Evolutionary conservation across 192 early-diverging fungal genomes (phyloP).

Genomic region (Chytriomyces sp.): DNA sequence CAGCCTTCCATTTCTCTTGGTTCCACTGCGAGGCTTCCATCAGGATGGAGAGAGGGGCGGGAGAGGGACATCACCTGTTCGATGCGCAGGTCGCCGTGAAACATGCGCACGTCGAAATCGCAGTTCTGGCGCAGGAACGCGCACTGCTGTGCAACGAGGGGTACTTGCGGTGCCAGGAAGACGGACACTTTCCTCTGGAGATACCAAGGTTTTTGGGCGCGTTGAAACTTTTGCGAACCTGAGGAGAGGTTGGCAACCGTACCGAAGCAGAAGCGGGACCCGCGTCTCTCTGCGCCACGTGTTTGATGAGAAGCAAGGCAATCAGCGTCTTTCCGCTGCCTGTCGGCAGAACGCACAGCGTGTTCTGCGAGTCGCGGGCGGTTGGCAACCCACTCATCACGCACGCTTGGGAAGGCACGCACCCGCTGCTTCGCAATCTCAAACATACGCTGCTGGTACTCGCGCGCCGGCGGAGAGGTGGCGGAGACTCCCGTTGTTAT

Average conservation of each 20-base stretch:
- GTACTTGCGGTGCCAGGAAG: constrained; percentile 88
- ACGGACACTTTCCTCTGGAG: constrained; percentile 30
- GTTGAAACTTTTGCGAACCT: too few relatives aligned
- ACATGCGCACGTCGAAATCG: constrained; percentile 57
- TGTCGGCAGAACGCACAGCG: constrained; percentile 86
- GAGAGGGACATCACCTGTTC: constrained; percentile 40
- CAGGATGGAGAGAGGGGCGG: constrained; percentile 8
- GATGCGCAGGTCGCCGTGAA: constrained; percentile 69
- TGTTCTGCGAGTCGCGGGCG: constrained; percentile 53
- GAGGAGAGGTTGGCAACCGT: too few relatives aligned
- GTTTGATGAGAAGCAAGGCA: constrained; percentile 80
- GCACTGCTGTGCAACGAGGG: constrained; percentile 85
- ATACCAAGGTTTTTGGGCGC: neutral
- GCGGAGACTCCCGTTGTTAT: too few relatives aligned
- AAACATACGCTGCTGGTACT: constrained; percentile 25
- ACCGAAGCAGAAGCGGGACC: too few relatives aligned
- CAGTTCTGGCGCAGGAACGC: constrained; percentile 74
- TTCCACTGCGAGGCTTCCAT: constrained; percentile 46
- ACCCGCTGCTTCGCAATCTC: constrained; percentile 12
- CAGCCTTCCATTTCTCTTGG: constrained; percentile 58
- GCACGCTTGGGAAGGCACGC: neutral
- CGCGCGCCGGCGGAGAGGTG: too few relatives aligned
- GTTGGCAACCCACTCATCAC: neutral
- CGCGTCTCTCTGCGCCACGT: constrained; percentile 56
- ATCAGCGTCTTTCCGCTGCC: constrained; percentile 94